phyloP scores from a whole-genome alignment of 2,329 filamentous ascomycete species.

The Amylocarpus encephaloides region DNA sequence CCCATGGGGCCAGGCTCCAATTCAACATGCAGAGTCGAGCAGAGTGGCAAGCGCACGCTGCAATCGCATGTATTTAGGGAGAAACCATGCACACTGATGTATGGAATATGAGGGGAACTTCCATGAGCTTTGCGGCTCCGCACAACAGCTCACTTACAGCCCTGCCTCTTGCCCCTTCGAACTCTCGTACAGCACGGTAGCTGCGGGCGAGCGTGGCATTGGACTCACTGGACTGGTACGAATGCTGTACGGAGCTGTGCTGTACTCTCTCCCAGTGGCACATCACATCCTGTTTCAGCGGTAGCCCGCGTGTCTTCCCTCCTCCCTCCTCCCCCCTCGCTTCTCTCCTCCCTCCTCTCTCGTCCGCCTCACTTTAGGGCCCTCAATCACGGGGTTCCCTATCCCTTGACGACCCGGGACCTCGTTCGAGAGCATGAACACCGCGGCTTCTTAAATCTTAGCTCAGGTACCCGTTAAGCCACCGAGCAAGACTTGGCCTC shows the following conservation, averaged over 20 bases:
- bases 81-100: not conserved
- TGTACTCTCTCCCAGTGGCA: not conserved
- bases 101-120: constrained; percentile 1
- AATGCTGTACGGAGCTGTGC: too few species aligned
- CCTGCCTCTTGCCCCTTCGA: not conserved
- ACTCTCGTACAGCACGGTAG: not conserved
- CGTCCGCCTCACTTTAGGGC: constrained; percentile 9
- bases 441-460: not conserved
- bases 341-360: not conserved
- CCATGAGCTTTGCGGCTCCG: constrained; percentile 1
- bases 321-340: constrained; percentile 8
- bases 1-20: not conserved
- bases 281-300: constrained; percentile 1
- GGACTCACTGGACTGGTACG: too few species aligned
- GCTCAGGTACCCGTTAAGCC: constrained; percentile 3
- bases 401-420: not conserved
- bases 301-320: not conserved
- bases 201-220: not conserved
- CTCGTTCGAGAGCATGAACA: not conserved
- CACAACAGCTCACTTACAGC: not conserved
- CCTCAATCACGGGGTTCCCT: constrained; percentile 1
- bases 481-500: not conserved
- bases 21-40: not conserved
- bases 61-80: not conserved
- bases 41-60: not conserved